Base-by-base conservation (phyloP, 2,329 filamentous ascomycete genomes). In the Curvularia sp. region DNA sequence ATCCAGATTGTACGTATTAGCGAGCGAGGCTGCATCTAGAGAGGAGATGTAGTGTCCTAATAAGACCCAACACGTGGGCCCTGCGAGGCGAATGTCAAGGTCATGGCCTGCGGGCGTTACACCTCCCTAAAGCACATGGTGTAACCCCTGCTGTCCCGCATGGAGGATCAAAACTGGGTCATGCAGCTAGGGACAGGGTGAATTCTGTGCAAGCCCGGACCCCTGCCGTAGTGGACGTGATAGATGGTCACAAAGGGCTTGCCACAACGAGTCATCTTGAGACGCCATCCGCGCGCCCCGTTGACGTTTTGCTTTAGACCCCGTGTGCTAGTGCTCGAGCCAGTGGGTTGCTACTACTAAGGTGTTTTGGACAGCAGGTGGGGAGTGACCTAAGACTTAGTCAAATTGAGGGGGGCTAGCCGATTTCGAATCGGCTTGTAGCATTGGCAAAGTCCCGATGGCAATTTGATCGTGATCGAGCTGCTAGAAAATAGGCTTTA, bases 161-260 rank as follows among this genome's bases (percentile, higher is more conserved):
- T 57, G 56, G 63, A 61, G 53, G 50, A 65, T 65, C 60, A 55
- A 39, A 41, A 59, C 60, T 60, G 63, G 63, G 56, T 58, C 54
- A 57, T 57, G 54, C 54, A 58, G 54, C 52, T 61, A 54, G 54
- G 34, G 52, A 54, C 61, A 61, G 55, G 53, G 49, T 53, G 41
- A 50, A 50, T 27, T 47, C 55, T 59, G 48, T 62, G 53, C 57
- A 58, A 41, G 27, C 19, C 54, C 59, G 53, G 49, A 57, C 43
- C 57, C 63, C 51, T 60, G 52, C 36, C 30, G 28, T 47, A 47
- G 36, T 47, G 30, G 34, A 28, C 54, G 32, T 56, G 52, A 60
- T 60, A 45, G 54, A 53, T 42, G 21, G 53, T 43, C 36, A 42
- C 39, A 28, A 39, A 60, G 57, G 57, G 48, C 42, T 39, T 55